Conservation (phyloP, 495 filamentous ascomycete genomes). For the Lasiosphaeria hispida region DNA sequence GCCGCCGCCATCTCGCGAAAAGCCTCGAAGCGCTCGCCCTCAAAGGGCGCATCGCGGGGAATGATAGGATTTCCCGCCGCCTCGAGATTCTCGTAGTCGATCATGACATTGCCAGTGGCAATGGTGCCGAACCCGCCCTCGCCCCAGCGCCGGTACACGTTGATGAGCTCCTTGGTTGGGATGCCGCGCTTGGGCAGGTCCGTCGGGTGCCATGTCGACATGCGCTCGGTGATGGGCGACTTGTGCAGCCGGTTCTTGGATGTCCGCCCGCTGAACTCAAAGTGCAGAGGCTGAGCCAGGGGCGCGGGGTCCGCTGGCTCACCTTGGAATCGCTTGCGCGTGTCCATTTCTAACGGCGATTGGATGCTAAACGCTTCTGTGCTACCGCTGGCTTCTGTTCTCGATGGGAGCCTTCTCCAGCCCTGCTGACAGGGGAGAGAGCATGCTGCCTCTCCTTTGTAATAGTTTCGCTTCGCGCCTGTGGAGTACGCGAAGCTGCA, state of each 20-base stretch:
- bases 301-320: slow-evolving; percentile 37
- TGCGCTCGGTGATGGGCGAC: slow-evolving; percentile 60
- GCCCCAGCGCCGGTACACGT: slow-evolving; percentile 60
- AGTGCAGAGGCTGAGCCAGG: slow-evolving; percentile 55
- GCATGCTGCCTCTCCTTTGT: no score
- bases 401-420: no score
- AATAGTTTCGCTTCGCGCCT: no score
- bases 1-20: slow-evolving; percentile 52
- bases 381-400: no score
- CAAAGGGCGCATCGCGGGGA: slow-evolving; percentile 42
- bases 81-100: slow-evolving; percentile 58
- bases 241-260: slow-evolving; percentile 63
- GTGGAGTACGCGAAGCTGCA: no score
- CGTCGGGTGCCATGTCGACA: slow-evolving; percentile 55
- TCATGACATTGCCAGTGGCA: slow-evolving; percentile 63
- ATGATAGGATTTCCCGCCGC: slow-evolving; percentile 59
- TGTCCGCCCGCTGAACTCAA: slow-evolving; percentile 55
- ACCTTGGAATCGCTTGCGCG: no score
- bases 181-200: slow-evolving; percentile 53
- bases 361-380: no score
- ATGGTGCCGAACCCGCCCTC: slow-evolving; percentile 57
- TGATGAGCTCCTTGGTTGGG: slow-evolving; percentile 54
- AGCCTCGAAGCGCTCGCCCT: slow-evolving; percentile 56
- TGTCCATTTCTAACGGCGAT: no score
- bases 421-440: no score